These are phyloP conservation scores for Tetrahymena elliotti DNA, from an alignment of 73 alveolate species.

Conservation along the genomic window DNA sequence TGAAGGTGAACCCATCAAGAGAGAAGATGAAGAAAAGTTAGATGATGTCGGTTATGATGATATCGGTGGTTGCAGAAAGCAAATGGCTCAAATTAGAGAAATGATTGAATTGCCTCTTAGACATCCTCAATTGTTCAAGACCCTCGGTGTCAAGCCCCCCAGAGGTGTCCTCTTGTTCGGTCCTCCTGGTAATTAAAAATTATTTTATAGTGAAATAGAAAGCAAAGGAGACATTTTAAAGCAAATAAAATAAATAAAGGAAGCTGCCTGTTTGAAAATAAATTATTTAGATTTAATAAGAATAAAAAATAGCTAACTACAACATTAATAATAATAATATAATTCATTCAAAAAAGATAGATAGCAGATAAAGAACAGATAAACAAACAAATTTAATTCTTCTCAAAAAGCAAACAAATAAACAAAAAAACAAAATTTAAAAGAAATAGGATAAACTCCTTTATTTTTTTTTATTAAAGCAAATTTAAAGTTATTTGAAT, in stretches of 20 bases:
- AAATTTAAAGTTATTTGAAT: no score
- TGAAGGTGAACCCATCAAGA: slow-evolving; percentile 94
- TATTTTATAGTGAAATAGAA: neutral
- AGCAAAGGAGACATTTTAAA: neutral
- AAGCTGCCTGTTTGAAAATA: neutral
- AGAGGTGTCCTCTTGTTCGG: slow-evolving; percentile 96
- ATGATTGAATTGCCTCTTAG: slow-evolving; percentile 96
- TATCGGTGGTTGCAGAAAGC: slow-evolving; percentile 98
- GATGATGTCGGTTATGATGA: slow-evolving; percentile 98
- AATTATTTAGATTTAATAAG: neutral
- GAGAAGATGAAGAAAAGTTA: slow-evolving; percentile 89
- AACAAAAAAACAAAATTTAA: no score
- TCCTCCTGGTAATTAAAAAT: slow-evolving; percentile 68
- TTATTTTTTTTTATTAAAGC: neutral
- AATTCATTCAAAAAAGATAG: no score
- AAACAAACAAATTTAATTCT: neutral
- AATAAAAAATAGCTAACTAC: neutral
- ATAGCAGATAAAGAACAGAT: neutral
- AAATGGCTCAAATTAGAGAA: slow-evolving; percentile 95
- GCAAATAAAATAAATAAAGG: neutral
- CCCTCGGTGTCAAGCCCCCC: slow-evolving; percentile 98
- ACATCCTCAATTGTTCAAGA: slow-evolving; percentile 94
- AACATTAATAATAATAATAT: no score
- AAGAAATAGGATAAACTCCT: neutral
- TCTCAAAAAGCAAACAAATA: no score